Evolutionary conservation across 2,329 filamentous ascomycete genomes (phyloP).

Genomic region (Diplodia corticola): DNA sequence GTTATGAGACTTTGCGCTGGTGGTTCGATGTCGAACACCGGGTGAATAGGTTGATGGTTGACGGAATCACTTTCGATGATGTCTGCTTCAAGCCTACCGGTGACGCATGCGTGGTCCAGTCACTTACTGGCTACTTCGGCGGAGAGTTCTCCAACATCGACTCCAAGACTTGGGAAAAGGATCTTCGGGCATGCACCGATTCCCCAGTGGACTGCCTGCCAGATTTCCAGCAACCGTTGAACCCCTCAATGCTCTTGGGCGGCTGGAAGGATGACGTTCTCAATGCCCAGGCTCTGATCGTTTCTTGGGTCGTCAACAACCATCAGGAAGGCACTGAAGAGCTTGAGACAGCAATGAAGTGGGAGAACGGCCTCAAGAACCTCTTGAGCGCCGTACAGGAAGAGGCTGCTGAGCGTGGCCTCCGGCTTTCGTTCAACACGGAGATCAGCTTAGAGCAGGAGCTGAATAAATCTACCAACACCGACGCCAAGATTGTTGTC

Average conservation of each 20-base stretch:
- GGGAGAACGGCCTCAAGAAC: conserved; percentile 77
- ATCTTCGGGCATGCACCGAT: conserved; percentile 71
- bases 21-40: conserved; percentile 89
- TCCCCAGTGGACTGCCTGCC: conserved; percentile 84
- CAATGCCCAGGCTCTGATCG: conserved; percentile 76
- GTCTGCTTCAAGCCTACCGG: conserved; percentile 94
- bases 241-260: conserved; percentile 81
- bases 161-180: conserved; percentile 68
- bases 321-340: conserved; percentile 70
- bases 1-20: conserved; percentile 86
- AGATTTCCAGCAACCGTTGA: conserved; percentile 83
- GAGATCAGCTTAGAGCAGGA: conserved; percentile 95
- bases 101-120: conserved; percentile 88
- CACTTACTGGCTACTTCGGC: conserved; percentile 84
- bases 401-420: conserved; percentile 74
- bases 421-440: conserved; percentile 90
- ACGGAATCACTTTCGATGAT: conserved; percentile 71
- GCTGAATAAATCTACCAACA: conserved; percentile 96
- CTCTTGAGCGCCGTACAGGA: conserved; percentile 74
- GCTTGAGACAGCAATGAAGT: conserved; percentile 77
- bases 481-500: conserved; percentile 92
- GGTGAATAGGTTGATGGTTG: conserved; percentile 68
- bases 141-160: conserved; percentile 64
- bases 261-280: conserved; percentile 69
- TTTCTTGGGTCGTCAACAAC: conserved; percentile 95